These are phyloP conservation scores for Debaryomyces nepalensis DNA, from an alignment of 1,139 yeast genomes.

Conservation along the genomic window DNA sequence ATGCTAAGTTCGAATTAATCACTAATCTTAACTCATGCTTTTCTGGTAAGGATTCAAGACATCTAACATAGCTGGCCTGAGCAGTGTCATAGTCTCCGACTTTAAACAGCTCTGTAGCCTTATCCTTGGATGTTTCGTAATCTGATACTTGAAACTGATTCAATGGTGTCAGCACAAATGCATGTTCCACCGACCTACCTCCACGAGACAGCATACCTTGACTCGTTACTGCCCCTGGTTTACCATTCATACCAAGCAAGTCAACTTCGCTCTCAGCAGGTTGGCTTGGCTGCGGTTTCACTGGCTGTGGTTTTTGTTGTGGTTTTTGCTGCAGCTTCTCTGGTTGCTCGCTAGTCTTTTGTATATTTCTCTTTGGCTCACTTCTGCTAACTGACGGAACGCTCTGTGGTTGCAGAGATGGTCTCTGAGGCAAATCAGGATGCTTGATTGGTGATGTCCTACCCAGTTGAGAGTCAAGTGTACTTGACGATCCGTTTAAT, in stretches of 20 bases:
- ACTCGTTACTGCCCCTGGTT: neutral
- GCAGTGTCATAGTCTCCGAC: conserved; percentile 85
- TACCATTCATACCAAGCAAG: conserved; percentile 24
- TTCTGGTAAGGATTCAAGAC: conserved; percentile 65
- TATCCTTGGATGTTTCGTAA: conserved; percentile 58
- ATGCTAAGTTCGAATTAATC: conserved; percentile 76
- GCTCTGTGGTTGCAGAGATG: conserved; percentile 11
- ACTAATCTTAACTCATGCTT: conserved; percentile 71
- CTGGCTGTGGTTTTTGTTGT: no score
- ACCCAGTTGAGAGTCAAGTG: conserved; percentile 10
- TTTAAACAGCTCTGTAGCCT: conserved; percentile 67
- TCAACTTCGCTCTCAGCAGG: conserved; percentile 23
- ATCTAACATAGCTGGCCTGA: conserved; percentile 58
- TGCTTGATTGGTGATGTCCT: conserved; percentile 6
- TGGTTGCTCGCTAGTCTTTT: neutral
- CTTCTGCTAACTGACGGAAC: no score
- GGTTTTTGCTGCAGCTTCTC: no score
- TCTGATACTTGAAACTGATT: conserved; percentile 53
- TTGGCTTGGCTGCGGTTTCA: neutral
- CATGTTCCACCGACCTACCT: neutral
- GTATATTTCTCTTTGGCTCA: no score
- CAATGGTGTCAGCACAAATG: conserved; percentile 24
- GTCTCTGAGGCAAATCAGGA: conserved; percentile 10
- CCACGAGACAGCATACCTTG: neutral
- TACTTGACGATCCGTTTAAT: conserved; percentile 14